These are phyloP conservation scores for Oryza rufipogon DNA, from an alignment of 176 grass and related monocot species.

Conservation along the genomic window DNA sequence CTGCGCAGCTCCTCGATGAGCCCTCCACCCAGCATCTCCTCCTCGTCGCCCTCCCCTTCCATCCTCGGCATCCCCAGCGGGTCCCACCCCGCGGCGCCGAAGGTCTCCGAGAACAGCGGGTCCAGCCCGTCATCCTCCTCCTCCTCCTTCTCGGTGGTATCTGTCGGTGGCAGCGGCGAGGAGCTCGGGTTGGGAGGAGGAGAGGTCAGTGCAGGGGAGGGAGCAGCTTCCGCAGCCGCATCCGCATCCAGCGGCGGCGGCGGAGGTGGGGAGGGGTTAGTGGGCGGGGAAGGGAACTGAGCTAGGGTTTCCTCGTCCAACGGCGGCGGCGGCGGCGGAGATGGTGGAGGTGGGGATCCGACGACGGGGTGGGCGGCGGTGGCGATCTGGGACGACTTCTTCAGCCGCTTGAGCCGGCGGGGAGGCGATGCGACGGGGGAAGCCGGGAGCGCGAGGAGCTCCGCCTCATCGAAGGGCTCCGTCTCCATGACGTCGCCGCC, in stretches of 20 bases:
- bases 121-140: constrained; percentile 58
- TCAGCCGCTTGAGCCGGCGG: constrained; percentile 62
- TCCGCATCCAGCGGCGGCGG: constrained; percentile 30
- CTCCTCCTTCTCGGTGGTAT: constrained; percentile 19
- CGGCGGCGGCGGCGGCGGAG: not conserved
- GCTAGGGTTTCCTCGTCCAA: constrained; percentile 26
- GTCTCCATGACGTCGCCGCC: constrained; percentile 48
- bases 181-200: constrained; percentile 10
- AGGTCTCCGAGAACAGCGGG: constrained; percentile 54
- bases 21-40: constrained; percentile 49
- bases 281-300: not conserved
- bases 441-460: constrained; percentile 33
- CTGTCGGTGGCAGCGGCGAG: constrained; percentile 27
- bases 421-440: constrained; percentile 28
- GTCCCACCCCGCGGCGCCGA: constrained; percentile 25
- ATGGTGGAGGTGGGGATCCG: not conserved
- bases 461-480: constrained; percentile 62
- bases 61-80: constrained; percentile 23
- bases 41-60: constrained; percentile 36
- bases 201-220: not conserved
- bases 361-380: not conserved
- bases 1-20: constrained; percentile 67
- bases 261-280: not conserved
- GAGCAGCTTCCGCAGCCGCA: constrained; percentile 32
- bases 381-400: constrained; percentile 43